Percentiles rank a stretch among this genome's conserved stretches.
phyloP scores from a whole-genome alignment of 2,329 filamentous ascomycete species.

The Cladosporium sp. region DNA sequence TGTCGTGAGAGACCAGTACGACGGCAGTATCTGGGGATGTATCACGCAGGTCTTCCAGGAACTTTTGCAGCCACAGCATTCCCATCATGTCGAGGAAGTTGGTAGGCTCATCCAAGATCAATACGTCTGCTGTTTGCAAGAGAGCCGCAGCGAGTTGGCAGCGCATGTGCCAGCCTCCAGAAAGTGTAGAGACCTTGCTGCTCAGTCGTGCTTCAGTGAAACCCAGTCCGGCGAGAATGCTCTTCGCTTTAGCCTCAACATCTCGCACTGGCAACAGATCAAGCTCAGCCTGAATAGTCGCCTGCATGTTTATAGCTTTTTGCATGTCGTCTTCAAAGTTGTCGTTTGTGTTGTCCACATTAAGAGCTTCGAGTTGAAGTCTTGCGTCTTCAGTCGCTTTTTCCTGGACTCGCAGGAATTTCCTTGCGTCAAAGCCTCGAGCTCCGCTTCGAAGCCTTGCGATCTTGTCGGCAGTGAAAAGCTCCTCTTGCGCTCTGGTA shows the following conservation, averaged over 20 bases:
- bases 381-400: slow-evolving; percentile 51
- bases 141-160: slow-evolving; percentile 50
- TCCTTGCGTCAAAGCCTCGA: slow-evolving; percentile 69
- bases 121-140: slow-evolving; percentile 67
- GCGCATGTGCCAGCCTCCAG: slow-evolving; percentile 55
- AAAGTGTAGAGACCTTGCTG: slow-evolving; percentile 60
- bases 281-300: slow-evolving; percentile 52
- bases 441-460: slow-evolving; percentile 70
- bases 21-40: slow-evolving; percentile 53
- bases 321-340: slow-evolving; percentile 61
- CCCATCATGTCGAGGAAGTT: slow-evolving; percentile 80
- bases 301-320: slow-evolving; percentile 64
- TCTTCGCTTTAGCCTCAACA: slow-evolving; percentile 58
- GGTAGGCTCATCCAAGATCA: slow-evolving; percentile 81
- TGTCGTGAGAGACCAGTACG: slow-evolving; percentile 77
- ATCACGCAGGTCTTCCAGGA: slow-evolving; percentile 55
- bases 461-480: slow-evolving; percentile 44
- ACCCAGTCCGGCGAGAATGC: slow-evolving; percentile 64
- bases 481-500: slow-evolving; percentile 16
- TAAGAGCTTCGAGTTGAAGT: slow-evolving; percentile 35
- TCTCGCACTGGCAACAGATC: slow-evolving; percentile 7
- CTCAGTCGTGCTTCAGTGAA: slow-evolving; percentile 61
- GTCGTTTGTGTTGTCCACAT: slow-evolving; percentile 45
- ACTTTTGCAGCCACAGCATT: slow-evolving; percentile 77
- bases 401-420: slow-evolving; percentile 65